Evolutionary conservation across 306 rosid genomes (phyloP), one percentile per base, ranked within the genome.

Genomic region (Pyrus communis): DNA sequence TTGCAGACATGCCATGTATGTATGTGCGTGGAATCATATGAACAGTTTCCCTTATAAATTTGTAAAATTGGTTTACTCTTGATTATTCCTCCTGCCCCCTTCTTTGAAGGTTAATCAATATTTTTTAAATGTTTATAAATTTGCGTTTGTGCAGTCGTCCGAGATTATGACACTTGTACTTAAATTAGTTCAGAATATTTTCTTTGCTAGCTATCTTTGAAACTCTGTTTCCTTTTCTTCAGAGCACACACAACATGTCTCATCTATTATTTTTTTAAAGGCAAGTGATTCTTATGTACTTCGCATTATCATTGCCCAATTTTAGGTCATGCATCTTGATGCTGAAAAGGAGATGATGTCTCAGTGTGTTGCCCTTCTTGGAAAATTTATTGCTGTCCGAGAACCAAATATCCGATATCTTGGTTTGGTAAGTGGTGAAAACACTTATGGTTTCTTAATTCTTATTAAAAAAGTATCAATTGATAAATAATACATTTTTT

Each of bases 321-420:
- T 79, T 78, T 87, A 96, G 99, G 99, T 96, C 79, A 96, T 96
- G 99, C 98, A 96, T 87, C 99, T 96, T 67, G 99, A 96, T 92
- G 99, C 99, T 87, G 99, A 92, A 75, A 92, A 96, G 79, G 99
- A 92, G 91, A 96, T 96, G 99, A 92, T 96, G 99, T 92, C 99
- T 80, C 99, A 96, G 73, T 96, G 99, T 70, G 99, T 92, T 82
- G 98, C 99, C 38, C 98, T 96, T 81, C 98, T 96, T 77, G 99
- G 99, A 79, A 96, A 96, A 78, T 92, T 96, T 83, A 96, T 96
- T 82, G 98, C 99, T 70, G 99, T 96, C 51, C 99, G 98, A 57
- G 99, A 96, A 83, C 99, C 99, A 70, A 96, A 96, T 86, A 96
- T 96, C 62, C 93, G 99, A 74, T 96, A 96, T 82, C 98, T 96